Percentiles rank a stretch among this genome's conserved stretches.
Evolutionary conservation across 108 stramenopile genomes (phyloP).

Genomic region (Pseudonitzschia pungens): DNA sequence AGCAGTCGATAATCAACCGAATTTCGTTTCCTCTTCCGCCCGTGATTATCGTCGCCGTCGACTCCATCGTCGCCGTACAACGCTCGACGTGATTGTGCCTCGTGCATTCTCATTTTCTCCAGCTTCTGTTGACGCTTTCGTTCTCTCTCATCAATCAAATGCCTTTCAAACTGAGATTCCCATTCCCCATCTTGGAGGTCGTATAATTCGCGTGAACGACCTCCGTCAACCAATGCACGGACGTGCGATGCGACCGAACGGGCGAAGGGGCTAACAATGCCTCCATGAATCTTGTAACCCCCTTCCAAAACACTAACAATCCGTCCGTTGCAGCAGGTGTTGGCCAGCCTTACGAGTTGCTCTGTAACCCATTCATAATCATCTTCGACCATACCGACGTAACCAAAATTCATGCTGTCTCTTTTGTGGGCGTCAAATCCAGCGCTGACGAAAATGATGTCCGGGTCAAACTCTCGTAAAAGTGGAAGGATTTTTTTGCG

Average conservation of each 20-base stretch:
- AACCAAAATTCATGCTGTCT: slow-evolving; percentile 92
- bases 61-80: slow-evolving; percentile 35
- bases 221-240: slow-evolving; percentile 81
- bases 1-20: slow-evolving; percentile 84
- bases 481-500: slow-evolving; percentile 80
- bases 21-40: slow-evolving; percentile 75
- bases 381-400: slow-evolving; percentile 96
- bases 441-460: slow-evolving; percentile 96
- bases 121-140: slow-evolving; percentile 75
- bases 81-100: slow-evolving; percentile 25
- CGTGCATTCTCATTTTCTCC: slow-evolving; percentile 54
- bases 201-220: slow-evolving; percentile 71
- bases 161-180: slow-evolving; percentile 84
- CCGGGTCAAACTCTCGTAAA: slow-evolving; percentile 90
- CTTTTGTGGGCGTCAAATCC: slow-evolving; percentile 98
- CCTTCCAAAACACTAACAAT: slow-evolving; percentile 95
- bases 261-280: slow-evolving; percentile 88
- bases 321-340: slow-evolving; percentile 92
- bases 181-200: slow-evolving; percentile 75
- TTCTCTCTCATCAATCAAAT: slow-evolving; percentile 83
- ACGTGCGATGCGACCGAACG: slow-evolving; percentile 87
- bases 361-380: slow-evolving; percentile 97
- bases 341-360: slow-evolving; percentile 90
- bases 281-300: slow-evolving; percentile 95
- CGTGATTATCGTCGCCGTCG: slow-evolving; percentile 43